Conservation (phyloP, 2,329 filamentous ascomycete species). For the Rhinocladiella mackenziei region DNA sequence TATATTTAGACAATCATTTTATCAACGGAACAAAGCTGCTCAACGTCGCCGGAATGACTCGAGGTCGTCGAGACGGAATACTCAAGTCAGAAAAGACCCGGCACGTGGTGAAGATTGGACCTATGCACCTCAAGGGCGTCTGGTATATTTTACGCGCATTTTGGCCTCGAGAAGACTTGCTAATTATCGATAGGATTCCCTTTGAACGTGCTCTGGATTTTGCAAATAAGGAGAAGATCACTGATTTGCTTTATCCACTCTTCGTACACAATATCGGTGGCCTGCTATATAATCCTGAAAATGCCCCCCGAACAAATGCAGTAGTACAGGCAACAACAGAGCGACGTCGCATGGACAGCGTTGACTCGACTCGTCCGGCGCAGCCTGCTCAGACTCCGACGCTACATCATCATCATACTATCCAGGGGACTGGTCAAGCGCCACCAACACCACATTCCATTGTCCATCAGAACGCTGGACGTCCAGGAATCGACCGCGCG, state of each 20-base stretch:
- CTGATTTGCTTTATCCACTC: constrained; percentile 86
- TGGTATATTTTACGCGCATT: constrained; percentile 58
- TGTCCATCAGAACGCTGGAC: constrained; percentile 54
- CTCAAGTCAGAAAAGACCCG: constrained; percentile 95
- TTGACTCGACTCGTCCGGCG: constrained; percentile 47
- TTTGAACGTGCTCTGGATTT: constrained; percentile 97
- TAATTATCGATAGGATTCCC: constrained; percentile 67
- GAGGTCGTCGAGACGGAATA: constrained; percentile 90
- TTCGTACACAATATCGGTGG: constrained; percentile 97
- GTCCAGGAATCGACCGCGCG: constrained; percentile 75
- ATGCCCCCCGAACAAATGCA: constrained; percentile 74
- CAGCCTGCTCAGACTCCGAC: constrained; percentile 54
- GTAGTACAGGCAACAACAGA: constrained; percentile 78
- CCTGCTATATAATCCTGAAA: constrained; percentile 87
- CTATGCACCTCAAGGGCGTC: constrained; percentile 97
- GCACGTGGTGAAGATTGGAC: constrained; percentile 97
- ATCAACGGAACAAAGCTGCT: constrained; percentile 97
- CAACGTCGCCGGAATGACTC: constrained; percentile 97
- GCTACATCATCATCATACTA: constrained; percentile 60
- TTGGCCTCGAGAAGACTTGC: not conserved
- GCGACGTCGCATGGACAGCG: constrained; percentile 65
- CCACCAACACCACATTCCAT: constrained; percentile 66
- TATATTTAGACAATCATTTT: constrained; percentile 84
- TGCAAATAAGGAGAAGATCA: constrained; percentile 99
- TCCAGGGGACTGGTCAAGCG: constrained; percentile 58